These are phyloP conservation scores for Arthrobotrys sinensis DNA, from an alignment of 2,329 filamentous ascomycete species.

Conservation along the genomic window DNA sequence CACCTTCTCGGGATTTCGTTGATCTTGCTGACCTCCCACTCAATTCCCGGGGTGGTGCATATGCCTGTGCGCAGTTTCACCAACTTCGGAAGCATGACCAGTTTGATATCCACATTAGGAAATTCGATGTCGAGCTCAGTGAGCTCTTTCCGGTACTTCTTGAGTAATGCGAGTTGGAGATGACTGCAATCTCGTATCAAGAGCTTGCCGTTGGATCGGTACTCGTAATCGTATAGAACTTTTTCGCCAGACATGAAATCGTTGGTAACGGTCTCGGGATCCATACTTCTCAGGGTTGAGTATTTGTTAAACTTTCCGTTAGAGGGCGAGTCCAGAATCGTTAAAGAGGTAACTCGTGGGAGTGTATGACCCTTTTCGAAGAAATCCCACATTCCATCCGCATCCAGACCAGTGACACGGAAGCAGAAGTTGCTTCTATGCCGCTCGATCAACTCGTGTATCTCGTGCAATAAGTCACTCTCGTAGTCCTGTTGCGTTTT, in stretches of 20 bases:
- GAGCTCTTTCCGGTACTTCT: conserved; percentile 60
- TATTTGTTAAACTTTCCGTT: conserved; percentile 60
- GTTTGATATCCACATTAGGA: conserved; percentile 57
- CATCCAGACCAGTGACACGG: conserved; percentile 54
- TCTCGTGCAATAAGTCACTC: conserved; percentile 57
- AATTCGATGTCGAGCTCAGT: conserved; percentile 59
- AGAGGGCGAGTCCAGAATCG: conserved; percentile 54
- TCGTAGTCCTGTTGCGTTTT: conserved; percentile 59
- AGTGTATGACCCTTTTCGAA: conserved; percentile 57
- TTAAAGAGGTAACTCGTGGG: conserved; percentile 51
- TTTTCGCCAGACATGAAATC: conserved; percentile 57
- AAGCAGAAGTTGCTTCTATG: conserved; percentile 54
- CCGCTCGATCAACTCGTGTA: conserved; percentile 55
- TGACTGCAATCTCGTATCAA: conserved; percentile 59
- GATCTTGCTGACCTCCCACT: conserved; percentile 60
- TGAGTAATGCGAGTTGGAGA: conserved; percentile 55
- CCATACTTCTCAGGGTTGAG: conserved; percentile 55
- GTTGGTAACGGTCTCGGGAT: conserved; percentile 55
- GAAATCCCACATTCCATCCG: conserved; percentile 60
- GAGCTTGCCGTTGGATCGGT: conserved; percentile 48
- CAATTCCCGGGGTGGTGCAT: conserved; percentile 59
- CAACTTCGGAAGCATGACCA: conserved; percentile 54
- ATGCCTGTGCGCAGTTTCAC: conserved; percentile 60
- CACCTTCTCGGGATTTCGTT: conserved; percentile 60
- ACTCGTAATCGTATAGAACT: conserved; percentile 59